Percentiles rank a stretch among this genome's conserved stretches.
These are phyloP conservation scores for Macrolepiota dolichaula DNA, from an alignment of 768 basidiomycete species.

Conservation along the genomic window DNA sequence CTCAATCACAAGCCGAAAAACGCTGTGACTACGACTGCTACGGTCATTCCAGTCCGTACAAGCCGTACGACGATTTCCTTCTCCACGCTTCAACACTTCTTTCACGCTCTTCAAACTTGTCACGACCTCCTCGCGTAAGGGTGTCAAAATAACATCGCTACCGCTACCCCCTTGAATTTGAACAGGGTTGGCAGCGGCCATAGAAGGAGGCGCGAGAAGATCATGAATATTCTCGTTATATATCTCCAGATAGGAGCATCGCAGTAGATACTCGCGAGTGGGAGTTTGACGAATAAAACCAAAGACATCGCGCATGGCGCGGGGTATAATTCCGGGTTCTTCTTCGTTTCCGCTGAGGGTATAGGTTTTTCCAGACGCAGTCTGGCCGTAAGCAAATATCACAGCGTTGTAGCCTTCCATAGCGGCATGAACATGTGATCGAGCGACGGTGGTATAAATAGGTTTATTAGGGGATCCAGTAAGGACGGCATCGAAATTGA, in stretches of 20 bases:
- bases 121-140: slow-evolving; percentile 91
- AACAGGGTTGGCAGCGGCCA: slow-evolving; percentile 54
- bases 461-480: slow-evolving; percentile 79
- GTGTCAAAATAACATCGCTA: slow-evolving; percentile 61
- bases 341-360: slow-evolving; percentile 70
- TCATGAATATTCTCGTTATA: slow-evolving; percentile 93
- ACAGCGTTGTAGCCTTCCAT: slow-evolving; percentile 98
- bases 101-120: slow-evolving; percentile 83
- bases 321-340: slow-evolving; percentile 93
- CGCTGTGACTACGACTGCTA: slow-evolving; percentile 91
- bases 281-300: slow-evolving; percentile 74
- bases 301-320: slow-evolving; percentile 91
- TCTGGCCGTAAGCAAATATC: slow-evolving; percentile 93
- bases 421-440: slow-evolving; percentile 80
- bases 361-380: slow-evolving; percentile 61
- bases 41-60: slow-evolving; percentile 99
- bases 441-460: slow-evolving; percentile 71
- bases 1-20: slow-evolving; percentile 91
- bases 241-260: slow-evolving; percentile 95
- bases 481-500: slow-evolving; percentile 73
- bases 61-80: slow-evolving; percentile 84
- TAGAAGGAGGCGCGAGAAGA: slow-evolving; percentile 69
- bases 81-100: slow-evolving; percentile 82
- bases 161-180: slow-evolving; percentile 70
- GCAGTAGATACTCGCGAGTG: slow-evolving; percentile 85